Percentiles rank a stretch among this genome's conserved stretches.
Evolutionary conservation across 768 basidiomycete genomes (phyloP).

Genomic region (Psilocybe sp.): DNA sequence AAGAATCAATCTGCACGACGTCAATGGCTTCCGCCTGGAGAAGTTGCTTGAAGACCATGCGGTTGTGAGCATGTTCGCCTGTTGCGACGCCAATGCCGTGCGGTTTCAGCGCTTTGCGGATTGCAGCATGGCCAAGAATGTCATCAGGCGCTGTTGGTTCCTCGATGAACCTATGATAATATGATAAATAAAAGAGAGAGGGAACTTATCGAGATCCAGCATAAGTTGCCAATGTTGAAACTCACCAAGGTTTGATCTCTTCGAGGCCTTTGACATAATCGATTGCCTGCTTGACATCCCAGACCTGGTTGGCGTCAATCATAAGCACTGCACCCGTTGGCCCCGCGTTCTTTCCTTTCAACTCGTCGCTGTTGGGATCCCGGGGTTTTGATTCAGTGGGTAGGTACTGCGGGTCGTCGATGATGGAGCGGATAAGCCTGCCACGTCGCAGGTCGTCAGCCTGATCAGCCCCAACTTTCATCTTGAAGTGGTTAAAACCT

Average conservation of each 20-base stretch:
- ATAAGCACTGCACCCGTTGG: conserved; percentile 93
- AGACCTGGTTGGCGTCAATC: conserved; percentile 97
- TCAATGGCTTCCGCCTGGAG: conserved; percentile 91
- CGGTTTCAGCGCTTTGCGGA: conserved; percentile 74
- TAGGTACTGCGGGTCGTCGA: conserved; percentile 86
- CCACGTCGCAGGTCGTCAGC: conserved; percentile 85
- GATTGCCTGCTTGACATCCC: conserved; percentile 92
- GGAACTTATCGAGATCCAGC: not conserved
- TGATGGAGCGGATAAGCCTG: conserved; percentile 87
- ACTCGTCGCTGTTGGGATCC: conserved; percentile 57
- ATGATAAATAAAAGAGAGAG: not conserved
- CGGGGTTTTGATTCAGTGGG: conserved; percentile 55
- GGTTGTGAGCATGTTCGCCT: conserved; percentile 92
- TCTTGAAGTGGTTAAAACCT: conserved; percentile 99
- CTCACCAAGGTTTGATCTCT: conserved; percentile 83
- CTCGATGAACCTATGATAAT: conserved; percentile 73
- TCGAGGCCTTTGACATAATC: conserved; percentile 83
- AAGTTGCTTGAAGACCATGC: conserved; percentile 94
- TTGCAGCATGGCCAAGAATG: conserved; percentile 78
- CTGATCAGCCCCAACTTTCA: conserved; percentile 91
- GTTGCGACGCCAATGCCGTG: conserved; percentile 89
- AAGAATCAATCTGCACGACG: conserved; percentile 93
- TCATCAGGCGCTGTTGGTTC: conserved; percentile 94
- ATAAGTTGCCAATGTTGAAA: not conserved
- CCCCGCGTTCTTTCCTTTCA: conserved; percentile 90